A percentile compares a stretch with the other conserved stretches of the same genome.
phyloP scores from a whole-genome alignment of 2,329 filamentous ascomycete genomes.

The Nigrograna mackinnonii region DNA sequence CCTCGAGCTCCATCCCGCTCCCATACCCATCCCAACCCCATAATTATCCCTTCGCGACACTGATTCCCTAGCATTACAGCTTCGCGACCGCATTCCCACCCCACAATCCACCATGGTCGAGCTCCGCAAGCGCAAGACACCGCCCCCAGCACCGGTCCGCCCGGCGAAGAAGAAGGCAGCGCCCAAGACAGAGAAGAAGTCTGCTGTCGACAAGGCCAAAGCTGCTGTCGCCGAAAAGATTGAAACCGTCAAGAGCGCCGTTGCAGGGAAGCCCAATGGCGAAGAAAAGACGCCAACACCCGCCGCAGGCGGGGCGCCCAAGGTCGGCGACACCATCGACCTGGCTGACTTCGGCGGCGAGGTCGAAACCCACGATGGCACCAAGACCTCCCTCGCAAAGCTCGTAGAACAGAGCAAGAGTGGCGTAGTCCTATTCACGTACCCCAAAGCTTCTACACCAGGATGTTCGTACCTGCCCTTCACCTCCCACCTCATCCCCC shows the following conservation, averaged over 20 bases:
- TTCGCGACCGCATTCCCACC: slow-evolving; percentile 20
- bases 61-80: slow-evolving; percentile 23
- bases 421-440: slow-evolving; percentile 92
- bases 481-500: too few species aligned
- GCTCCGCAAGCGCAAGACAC: slow-evolving; percentile 65
- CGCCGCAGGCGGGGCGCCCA: slow-evolving; percentile 24
- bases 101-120: slow-evolving; percentile 52
- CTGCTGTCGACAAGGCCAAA: slow-evolving; percentile 37
- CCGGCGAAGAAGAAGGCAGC: slow-evolving; percentile 53
- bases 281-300: slow-evolving; percentile 27
- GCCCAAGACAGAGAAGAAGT: slow-evolving; percentile 42
- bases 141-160: slow-evolving; percentile 51
- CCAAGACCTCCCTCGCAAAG: slow-evolving; percentile 76
- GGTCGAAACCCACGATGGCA: slow-evolving; percentile 83
- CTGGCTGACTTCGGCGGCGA: slow-evolving; percentile 65
- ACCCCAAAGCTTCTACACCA: slow-evolving; percentile 91
- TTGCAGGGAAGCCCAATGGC: slow-evolving; percentile 32
- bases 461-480: slow-evolving; percentile 70
- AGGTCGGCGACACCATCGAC: slow-evolving; percentile 56
- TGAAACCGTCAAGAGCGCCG: slow-evolving; percentile 34
- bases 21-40: slow-evolving; percentile 9
- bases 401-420: slow-evolving; percentile 82
- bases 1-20: slow-evolving; percentile 12
- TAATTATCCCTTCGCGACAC: slow-evolving; percentile 20
- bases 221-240: slow-evolving; percentile 36